phyloP scores from a whole-genome alignment of 2,329 filamentous ascomycete species.

The Venturia oleaginea region DNA sequence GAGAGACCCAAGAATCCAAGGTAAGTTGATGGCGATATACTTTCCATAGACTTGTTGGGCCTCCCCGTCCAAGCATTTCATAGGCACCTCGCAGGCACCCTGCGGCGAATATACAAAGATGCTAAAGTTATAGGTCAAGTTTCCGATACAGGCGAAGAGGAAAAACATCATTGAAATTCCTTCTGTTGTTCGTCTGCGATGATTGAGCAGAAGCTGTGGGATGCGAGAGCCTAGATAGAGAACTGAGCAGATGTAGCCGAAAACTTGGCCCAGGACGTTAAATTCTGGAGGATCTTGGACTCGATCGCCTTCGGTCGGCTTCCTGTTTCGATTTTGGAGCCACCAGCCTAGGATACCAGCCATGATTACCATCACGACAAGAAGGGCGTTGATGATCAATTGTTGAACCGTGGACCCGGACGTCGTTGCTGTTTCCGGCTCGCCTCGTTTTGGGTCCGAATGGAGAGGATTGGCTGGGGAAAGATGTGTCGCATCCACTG shows the following conservation, averaged over 20 bases:
- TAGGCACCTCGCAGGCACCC: conserved; percentile 39
- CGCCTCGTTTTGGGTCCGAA: conserved; percentile 32
- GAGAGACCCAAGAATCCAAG: conserved; percentile 82
- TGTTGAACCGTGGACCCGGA: conserved; percentile 42
- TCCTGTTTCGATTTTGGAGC: conserved; percentile 45
- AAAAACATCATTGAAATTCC: conserved; percentile 93
- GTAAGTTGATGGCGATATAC: conserved; percentile 84
- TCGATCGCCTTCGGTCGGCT: conserved; percentile 25
- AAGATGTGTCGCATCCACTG: conserved; percentile 57
- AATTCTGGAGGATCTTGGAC: conserved; percentile 51
- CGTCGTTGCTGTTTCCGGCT: conserved; percentile 30
- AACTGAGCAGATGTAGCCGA: conserved; percentile 83
- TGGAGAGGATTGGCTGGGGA: conserved; percentile 78
- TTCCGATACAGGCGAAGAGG: conserved; percentile 90
- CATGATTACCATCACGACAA: conserved; percentile 66
- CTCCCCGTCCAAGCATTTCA: conserved; percentile 55
- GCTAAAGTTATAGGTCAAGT: conserved; percentile 83
- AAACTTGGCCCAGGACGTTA: conserved; percentile 74
- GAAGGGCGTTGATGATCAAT: conserved; percentile 62
- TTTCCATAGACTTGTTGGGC: conserved; percentile 57
- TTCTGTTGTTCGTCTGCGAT: conserved; percentile 83
- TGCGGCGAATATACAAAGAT: conserved; percentile 80
- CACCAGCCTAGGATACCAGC: conserved; percentile 85
- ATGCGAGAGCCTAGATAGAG: conserved; percentile 84
- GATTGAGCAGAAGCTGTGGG: conserved; percentile 87